Evolutionary conservation across 2,329 filamentous ascomycete genomes (phyloP), one percentile per base, ranked within the genome.

Genomic region (Byssoonygena ceratinophila): DNA sequence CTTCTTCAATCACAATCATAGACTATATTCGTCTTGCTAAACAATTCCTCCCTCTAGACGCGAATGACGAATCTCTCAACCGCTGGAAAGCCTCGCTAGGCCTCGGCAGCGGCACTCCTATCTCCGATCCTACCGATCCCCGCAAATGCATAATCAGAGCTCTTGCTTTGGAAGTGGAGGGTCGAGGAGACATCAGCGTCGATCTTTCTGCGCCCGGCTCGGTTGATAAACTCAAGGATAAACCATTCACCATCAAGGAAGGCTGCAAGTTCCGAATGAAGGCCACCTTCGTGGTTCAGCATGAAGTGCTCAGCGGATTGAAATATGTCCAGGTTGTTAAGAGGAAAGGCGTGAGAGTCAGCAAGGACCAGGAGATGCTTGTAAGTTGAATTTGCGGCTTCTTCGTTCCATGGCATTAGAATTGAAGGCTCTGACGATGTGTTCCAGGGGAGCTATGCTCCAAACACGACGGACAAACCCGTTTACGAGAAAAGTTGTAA

Each of bases 331-430:
- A 98, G 74, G 80, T 89, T 37, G 86, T 96, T 57, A 94, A 92
- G 79, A 79, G 90, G 62, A 89, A 89, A 77, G 86, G 87, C 51
- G 78, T 97, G 67, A 81, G 81, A 55, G 81, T 91, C 56, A 87
- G 85, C 75, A 98, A 96, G 80, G 85, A 92, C 65, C 86, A 94
- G 63, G 91, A 97, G 76, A 98, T 98, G 92, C 85, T 98, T 79
- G 89, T 92, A 71, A 65, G 84, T 77, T 16, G 34, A 9, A 29
- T 29, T 9, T 37, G 22, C 45, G n/a, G 1, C 9, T 22, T 39
- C 11, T 41, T 16, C 41, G 39, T 31, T 14, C 36, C 29, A 18
- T 5, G n/a, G n/a, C 8, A 6, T 31, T 16, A 16, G 11, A 18
- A 23, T 9, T 20, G 12, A 20, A 14, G 11, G 41, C 31, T 25